Conservation (phyloP, 208 protist genomes). For the Spongospora subterranea region DNA sequence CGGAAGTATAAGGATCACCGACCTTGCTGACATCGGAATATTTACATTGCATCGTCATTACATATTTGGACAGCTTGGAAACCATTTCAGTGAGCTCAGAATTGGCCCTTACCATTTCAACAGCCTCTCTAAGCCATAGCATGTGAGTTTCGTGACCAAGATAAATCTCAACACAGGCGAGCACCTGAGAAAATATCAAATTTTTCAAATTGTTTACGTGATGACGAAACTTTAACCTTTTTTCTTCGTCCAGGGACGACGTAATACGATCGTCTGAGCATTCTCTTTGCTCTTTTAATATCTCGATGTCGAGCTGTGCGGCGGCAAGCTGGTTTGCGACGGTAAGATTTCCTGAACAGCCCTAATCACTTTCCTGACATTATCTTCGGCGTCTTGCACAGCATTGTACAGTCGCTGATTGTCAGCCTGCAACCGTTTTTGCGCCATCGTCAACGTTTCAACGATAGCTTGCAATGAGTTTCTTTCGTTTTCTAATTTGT, state of each 20-base stretch:
- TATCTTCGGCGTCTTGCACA: neutral
- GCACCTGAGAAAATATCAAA: too few species aligned
- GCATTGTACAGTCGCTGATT: neutral
- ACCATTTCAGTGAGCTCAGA: neutral
- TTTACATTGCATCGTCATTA: neutral
- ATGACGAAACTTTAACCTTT: neutral
- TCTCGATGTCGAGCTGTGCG: slow-evolving; percentile 45
- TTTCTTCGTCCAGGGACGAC: neutral
- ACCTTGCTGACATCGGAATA: too few species aligned
- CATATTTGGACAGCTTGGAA: neutral
- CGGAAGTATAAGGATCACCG: too few species aligned
- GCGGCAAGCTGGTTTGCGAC: neutral
- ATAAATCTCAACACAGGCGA: too few species aligned
- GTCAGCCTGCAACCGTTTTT: neutral
- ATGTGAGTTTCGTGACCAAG: too few species aligned
- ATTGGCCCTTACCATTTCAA: neutral
- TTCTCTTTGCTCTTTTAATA: slow-evolving; percentile 45
- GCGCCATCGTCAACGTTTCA: neutral
- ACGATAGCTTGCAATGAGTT: neutral
- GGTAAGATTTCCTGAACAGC: neutral
- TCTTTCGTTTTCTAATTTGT: neutral
- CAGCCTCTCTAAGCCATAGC: neutral
- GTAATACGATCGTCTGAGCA: neutral
- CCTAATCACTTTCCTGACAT: neutral
- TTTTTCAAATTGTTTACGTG: neutral